These are phyloP conservation scores for Monosporascus sp. DNA, from an alignment of 2,329 filamentous ascomycete species.

Conservation along the genomic window DNA sequence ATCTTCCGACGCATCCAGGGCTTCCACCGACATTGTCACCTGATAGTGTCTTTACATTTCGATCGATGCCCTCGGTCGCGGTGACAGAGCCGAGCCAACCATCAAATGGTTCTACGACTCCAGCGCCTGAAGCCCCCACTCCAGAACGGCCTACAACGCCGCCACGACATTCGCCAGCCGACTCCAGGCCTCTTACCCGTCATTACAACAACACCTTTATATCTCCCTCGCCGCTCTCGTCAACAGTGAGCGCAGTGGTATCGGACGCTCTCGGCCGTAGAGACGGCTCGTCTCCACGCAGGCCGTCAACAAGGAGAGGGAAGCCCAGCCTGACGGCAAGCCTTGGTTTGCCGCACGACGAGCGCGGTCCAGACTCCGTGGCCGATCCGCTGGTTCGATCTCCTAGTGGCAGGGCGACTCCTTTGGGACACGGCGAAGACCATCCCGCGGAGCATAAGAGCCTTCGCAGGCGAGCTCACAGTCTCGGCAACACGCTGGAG, in stretches of 20 bases:
- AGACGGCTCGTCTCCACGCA: constrained; percentile 33
- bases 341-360: constrained; percentile 46
- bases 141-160: constrained; percentile 20
- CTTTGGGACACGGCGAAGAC: constrained; percentile 14
- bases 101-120: constrained; percentile 11
- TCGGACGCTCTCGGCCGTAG: constrained; percentile 48
- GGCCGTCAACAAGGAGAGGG: constrained; percentile 41
- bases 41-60: constrained; percentile 26
- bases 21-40: constrained; percentile 26
- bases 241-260: constrained; percentile 53
- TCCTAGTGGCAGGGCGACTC: constrained; percentile 11
- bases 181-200: constrained; percentile 30
- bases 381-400: constrained; percentile 17
- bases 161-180: constrained; percentile 26
- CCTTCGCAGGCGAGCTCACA: constrained; percentile 30
- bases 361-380: constrained; percentile 15
- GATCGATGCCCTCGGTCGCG: constrained; percentile 20
- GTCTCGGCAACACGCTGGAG: constrained; percentile 34
- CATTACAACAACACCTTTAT: constrained; percentile 46
- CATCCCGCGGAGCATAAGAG: constrained; percentile 11
- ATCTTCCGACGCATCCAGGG: constrained; percentile 26
- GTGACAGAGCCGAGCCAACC: constrained; percentile 22
- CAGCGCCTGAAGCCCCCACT: constrained; percentile 15
- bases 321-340: constrained; percentile 48
- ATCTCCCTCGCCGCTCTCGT: constrained; percentile 55